Evolutionary conservation across 1,284 basidiomycete species (phyloP), one percentile per base, ranked within the genome.

Genomic region (Naganishia sp.): DNA sequence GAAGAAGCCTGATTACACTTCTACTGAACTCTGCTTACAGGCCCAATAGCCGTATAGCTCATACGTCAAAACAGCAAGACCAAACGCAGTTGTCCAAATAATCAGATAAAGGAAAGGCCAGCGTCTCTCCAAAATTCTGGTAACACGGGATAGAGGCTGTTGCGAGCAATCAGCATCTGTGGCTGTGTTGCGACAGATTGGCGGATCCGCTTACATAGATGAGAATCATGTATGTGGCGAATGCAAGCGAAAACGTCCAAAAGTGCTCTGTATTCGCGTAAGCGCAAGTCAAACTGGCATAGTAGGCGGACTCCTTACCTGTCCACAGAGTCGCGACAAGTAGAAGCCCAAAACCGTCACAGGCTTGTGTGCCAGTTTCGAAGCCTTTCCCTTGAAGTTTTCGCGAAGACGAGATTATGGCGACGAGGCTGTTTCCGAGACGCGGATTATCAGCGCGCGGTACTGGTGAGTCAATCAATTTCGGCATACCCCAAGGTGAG

Each of bases 211-310:
- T 63, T 60, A 77, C 77, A 57, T 79, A 72, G 39, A 78, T 76
- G 43, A 81, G 73, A 66, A 81, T 80, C 72, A 81, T 73, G 65
- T 76, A 80, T 0, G 80, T 81, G 9, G 75, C 73, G 25, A 77
- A 67, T 7, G 79, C 79, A 2, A 81, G 70, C 6, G 70, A 55
- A 11, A 80, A 68, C 7, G 79, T 81, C 78, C 79, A 80, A 18
- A 80, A 63, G 61, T 81, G 80, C 71, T 81, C 78, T 72, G 67
- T 48, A 18, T 55, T 65, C 4, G 31, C 15, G 1, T 3, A 48
- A 18, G 10, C 28, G 52, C 23, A 52, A 25, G 42, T 42, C 3
- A 28, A 45, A 31, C 36, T n/a, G 13, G 43, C 13, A 16, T 49
- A 33, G 28, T n/a, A 36, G 15, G 31, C 10, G 15, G 7, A 56